Base-by-base conservation (phyloP, 164 flowering plant species). In the Tinospora cordifolia region DNA sequence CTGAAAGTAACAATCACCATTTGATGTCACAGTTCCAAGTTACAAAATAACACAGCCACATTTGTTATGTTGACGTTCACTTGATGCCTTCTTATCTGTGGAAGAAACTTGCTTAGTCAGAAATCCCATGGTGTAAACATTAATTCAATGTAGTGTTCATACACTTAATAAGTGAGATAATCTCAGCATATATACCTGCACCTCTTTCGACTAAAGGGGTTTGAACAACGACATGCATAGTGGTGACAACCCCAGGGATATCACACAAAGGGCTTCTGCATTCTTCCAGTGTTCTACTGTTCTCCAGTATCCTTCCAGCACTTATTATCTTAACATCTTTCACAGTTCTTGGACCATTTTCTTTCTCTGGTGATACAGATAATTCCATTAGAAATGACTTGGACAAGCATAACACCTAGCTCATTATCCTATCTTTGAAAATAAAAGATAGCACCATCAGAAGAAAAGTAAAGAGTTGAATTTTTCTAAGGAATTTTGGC, bases 151-250 rank as follows among this genome's bases (percentile, higher is more conserved):
- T 41, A 66, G 30, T 41, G 69, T 44, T 41, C 9, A 11, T 17
- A 54, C 21, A 58, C 36, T 30, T 30, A 30, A 30, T 30, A 30
- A 30, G 36, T 30, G 36, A 30, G 36, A 30, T 4, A 1, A 30
- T 54, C 10, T 25, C 15, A 62, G 41, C 22, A 62, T n/a, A n/a
- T n/a, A n/a, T 68, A 63, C 62, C 72, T 62, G 65, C 72, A 79
- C 93, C 93, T 88, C 82, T 85, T 9, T 87, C 95, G 19, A 63
- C 19, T 15, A 79, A 51, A 34, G 86, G 87, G 68, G 85, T 84
- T 71, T 87, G 90, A 77, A 91, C 86, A 24, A 91, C 80, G 12
- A 91, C 97, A 75, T 91, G 97, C 95, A 91, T 90, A 59, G 97
- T 91, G 26, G 92, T 90, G 34, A 90, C 90, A 67, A 83, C 87